Evolutionary conservation across 331 rosid genomes (phyloP).

Genomic region (Malus hybrid): DNA sequence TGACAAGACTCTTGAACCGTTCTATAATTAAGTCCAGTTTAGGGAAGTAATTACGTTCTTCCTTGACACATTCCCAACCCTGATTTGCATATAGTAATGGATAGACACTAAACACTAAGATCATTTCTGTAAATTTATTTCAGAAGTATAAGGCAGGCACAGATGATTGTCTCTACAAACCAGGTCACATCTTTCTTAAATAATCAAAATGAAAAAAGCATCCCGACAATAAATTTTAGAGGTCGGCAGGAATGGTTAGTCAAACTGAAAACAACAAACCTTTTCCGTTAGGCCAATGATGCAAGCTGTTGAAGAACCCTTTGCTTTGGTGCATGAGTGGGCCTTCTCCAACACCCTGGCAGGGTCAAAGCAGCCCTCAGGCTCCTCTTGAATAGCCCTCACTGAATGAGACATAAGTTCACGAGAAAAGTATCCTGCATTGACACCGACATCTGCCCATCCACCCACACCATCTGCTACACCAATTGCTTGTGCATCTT

Average conservation of each 20-base stretch:
- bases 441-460: constrained; percentile 96
- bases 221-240: background rate
- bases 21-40: background rate
- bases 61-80: background rate
- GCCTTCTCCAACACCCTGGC: constrained; percentile 90
- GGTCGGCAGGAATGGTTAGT: background rate
- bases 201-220: background rate
- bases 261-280: constrained; percentile 33
- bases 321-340: constrained; percentile 58
- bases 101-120: background rate
- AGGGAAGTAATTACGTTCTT: background rate
- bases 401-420: constrained; percentile 74
- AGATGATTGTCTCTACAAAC: background rate
- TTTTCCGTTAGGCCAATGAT: constrained; percentile 62
- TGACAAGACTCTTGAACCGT: background rate
- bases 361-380: constrained; percentile 55
- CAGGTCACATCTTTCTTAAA: background rate
- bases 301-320: constrained; percentile 96
- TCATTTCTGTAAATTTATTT: background rate
- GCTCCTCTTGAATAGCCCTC: constrained; percentile 65
- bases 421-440: constrained; percentile 77
- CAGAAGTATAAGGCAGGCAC: background rate
- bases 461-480: constrained; percentile 99
- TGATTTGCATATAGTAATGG: background rate
- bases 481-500: constrained; percentile 74